Conservation (phyloP, 2,329 filamentous ascomycete species). For the Cryphonectria japonica region DNA sequence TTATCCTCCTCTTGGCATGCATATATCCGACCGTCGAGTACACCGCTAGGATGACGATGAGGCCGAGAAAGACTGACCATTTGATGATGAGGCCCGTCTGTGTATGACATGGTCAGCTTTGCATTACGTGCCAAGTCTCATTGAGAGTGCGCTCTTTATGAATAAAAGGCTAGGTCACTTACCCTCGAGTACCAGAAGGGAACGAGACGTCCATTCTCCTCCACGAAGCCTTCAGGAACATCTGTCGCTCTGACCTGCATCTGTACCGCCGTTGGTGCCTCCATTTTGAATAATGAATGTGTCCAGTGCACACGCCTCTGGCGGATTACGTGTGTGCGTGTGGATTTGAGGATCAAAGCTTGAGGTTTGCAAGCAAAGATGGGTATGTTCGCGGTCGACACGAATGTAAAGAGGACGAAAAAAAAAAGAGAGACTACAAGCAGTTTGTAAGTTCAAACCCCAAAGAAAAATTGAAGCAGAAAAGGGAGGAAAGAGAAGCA, state of each 20-base stretch:
- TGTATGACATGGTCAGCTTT: conserved; percentile 36
- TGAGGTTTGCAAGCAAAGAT: too few species aligned
- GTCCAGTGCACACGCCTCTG: background rate
- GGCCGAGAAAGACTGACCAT: conserved; percentile 68
- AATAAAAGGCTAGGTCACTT: conserved; percentile 26
- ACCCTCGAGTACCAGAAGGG: conserved; percentile 47
- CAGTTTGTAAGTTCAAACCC: background rate
- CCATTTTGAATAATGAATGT: conserved; percentile 10
- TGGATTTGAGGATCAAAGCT: background rate
- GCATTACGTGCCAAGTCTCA: background rate
- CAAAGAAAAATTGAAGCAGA: background rate
- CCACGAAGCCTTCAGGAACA: conserved; percentile 34
- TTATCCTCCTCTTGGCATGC: conserved; percentile 70
- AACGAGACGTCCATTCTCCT: conserved; percentile 37
- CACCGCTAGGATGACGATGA: conserved; percentile 61
- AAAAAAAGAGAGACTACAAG: conserved; percentile 16
- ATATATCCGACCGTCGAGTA: conserved; percentile 71
- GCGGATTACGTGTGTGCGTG: background rate
- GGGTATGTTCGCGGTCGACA: background rate
- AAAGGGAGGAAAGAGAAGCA: background rate
- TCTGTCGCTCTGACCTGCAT: conserved; percentile 15
- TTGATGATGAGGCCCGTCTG: conserved; percentile 69
- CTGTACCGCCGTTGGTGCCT: conserved; percentile 21
- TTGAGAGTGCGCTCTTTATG: background rate
- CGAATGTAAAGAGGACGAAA: background rate